phyloP scores from a whole-genome alignment of 2,329 filamentous ascomycete genomes.

The Cryphonectria radicalis region DNA sequence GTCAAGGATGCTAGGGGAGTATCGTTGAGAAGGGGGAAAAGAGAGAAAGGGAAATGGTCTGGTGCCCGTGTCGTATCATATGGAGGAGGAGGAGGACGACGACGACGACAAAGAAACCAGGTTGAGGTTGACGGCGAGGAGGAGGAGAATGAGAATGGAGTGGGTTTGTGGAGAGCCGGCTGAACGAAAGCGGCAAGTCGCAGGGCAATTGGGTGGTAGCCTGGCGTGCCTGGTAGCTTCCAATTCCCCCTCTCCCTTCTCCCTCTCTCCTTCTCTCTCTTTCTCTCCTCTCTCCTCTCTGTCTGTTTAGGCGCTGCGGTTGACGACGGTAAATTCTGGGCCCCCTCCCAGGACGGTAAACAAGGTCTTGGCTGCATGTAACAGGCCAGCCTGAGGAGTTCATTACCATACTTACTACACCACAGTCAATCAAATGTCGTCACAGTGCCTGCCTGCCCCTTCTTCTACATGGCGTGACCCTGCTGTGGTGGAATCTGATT shows the following conservation, averaged over 20 bases:
- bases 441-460: not conserved
- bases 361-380: not conserved
- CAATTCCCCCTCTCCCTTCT: not conserved
- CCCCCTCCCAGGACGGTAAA: too few relatives aligned
- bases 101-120: not conserved
- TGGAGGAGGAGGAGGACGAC: not conserved
- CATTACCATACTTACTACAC: not conserved
- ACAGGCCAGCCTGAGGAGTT: not conserved
- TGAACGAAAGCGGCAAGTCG: constrained; percentile 3
- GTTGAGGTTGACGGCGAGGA: not conserved
- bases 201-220: not conserved
- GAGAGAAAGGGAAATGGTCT: constrained; percentile 7
- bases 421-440: not conserved
- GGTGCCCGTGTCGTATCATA: not conserved
- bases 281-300: not conserved
- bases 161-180: too few relatives aligned
- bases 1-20: constrained; percentile 19
- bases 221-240: not conserved
- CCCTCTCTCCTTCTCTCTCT: too few relatives aligned
- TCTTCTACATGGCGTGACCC: not conserved
- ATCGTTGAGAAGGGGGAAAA: constrained; percentile 21
- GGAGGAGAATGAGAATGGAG: not conserved
- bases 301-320: not conserved
- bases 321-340: not conserved
- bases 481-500: not conserved